phyloP scores from a whole-genome alignment of 495 filamentous ascomycete species.

The Cladorrhinum samala region DNA sequence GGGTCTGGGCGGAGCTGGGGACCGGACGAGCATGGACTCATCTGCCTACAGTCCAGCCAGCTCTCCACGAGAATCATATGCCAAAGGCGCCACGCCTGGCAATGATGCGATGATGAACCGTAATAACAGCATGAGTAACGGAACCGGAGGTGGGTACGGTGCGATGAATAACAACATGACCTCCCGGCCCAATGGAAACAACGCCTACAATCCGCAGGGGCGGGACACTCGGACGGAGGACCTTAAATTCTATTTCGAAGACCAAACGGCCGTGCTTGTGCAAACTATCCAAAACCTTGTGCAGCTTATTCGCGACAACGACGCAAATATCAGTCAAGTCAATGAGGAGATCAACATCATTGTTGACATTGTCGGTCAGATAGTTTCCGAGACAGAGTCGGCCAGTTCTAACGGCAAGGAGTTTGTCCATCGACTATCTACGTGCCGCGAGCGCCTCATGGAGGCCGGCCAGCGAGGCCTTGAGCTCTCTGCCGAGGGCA shows the following conservation, averaged over 20 bases:
- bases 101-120: conserved; percentile 26
- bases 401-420: conserved; percentile 50
- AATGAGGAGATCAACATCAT: conserved; percentile 67
- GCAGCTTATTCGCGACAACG: conserved; percentile 61
- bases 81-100: conserved; percentile 29
- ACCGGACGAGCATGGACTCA: conserved; percentile 42
- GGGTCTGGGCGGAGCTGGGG: conserved; percentile 32
- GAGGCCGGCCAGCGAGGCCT: conserved; percentile 61
- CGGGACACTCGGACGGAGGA: conserved; percentile 58
- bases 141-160: conserved; percentile 25
- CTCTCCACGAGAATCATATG: conserved; percentile 48
- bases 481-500: conserved; percentile 41
- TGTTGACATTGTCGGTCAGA: conserved; percentile 59
- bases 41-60: conserved; percentile 50
- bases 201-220: conserved; percentile 17
- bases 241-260: conserved; percentile 73
- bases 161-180: conserved; percentile 27
- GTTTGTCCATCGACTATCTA: conserved; percentile 56
- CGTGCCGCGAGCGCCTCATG: conserved; percentile 60
- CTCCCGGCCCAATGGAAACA: conserved; percentile 10
- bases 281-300: conserved; percentile 79
- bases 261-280: conserved; percentile 74
- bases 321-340: conserved; percentile 59
- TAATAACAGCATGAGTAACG: no score
- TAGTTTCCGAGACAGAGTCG: conserved; percentile 59